Conservation (phyloP, 2,329 filamentous ascomycete species). For the Fragosphaeria purpurea region DNA sequence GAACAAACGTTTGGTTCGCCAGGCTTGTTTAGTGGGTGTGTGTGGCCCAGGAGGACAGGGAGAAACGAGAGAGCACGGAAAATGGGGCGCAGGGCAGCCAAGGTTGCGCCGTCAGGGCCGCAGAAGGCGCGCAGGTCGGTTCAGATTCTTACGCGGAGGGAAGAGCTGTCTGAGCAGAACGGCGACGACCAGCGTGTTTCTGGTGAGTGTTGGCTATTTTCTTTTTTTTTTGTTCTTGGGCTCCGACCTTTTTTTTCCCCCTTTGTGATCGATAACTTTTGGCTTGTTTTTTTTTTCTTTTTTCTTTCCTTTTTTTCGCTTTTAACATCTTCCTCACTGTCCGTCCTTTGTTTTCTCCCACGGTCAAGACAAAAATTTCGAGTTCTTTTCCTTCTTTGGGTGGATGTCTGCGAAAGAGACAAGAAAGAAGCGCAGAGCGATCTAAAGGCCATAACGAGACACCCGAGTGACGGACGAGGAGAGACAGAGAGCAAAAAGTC, state of each 20-base stretch:
- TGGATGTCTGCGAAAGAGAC: no score
- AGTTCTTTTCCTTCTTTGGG: no score
- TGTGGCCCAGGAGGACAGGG: neutral
- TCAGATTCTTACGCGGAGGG: slow-evolving; percentile 5
- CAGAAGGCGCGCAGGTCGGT: slow-evolving; percentile 7
- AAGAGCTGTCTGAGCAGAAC: neutral
- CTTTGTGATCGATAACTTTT: no score
- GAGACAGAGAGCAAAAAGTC: no score
- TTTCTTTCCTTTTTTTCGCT: neutral
- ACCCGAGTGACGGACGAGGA: no score
- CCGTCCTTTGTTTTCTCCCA: no score
- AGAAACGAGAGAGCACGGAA: slow-evolving; percentile 1
- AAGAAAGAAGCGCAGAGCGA: no score
- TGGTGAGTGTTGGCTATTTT: neutral
- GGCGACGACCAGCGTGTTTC: neutral
- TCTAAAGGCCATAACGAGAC: no score
- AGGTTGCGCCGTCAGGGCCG: slow-evolving; percentile 2
- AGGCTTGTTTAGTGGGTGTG: no score
- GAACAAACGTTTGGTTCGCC: no score
- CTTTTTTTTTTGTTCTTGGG: neutral
- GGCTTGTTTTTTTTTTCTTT: neutral
- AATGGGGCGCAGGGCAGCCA: slow-evolving; percentile 4
- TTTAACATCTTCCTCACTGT: no score
- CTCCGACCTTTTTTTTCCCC: neutral
- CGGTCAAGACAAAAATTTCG: no score